Conservation (phyloP, 768 basidiomycete species). For the Tulasnella sp. region DNA sequence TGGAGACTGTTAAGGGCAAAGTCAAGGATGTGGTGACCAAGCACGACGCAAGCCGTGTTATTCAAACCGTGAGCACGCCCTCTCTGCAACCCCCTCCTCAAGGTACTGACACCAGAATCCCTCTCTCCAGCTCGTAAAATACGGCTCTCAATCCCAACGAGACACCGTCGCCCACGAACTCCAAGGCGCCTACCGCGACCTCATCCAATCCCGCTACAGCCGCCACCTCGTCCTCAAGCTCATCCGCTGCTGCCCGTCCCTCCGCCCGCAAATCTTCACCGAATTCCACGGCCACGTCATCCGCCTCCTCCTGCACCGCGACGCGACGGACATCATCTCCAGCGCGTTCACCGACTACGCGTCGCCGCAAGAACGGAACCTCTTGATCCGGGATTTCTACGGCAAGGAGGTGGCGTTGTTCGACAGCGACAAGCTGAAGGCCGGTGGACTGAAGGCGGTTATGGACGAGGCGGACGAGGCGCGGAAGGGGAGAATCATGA, state of each 20-base stretch:
- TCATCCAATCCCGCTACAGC: conserved; percentile 87
- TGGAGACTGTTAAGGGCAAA: conserved; percentile 75
- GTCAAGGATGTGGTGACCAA: conserved; percentile 87
- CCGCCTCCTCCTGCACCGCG: conserved; percentile 78
- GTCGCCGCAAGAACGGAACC: conserved; percentile 79
- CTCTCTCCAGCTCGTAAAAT: conserved; percentile 62
- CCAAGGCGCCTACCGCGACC: conserved; percentile 73
- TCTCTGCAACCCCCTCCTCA: not conserved
- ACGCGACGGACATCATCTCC: conserved; percentile 80
- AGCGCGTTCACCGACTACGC: conserved; percentile 88
- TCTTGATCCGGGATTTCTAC: conserved; percentile 85
- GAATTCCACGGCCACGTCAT: conserved; percentile 80
- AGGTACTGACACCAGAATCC: conserved; percentile 7
- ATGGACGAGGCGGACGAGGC: conserved; percentile 40
- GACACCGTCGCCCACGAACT: conserved; percentile 83
- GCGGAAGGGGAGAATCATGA: conserved; percentile 66
- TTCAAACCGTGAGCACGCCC: conserved; percentile 56
- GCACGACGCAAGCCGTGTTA: conserved; percentile 88
- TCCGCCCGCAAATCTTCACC: conserved; percentile 72
- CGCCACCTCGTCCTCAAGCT: conserved; percentile 88
- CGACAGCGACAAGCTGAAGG: conserved; percentile 52
- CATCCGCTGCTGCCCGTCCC: conserved; percentile 66
- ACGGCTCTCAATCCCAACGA: conserved; percentile 72
- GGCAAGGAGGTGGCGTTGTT: conserved; percentile 86
- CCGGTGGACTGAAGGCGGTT: too few species aligned